Evolutionary conservation across 2,329 filamentous ascomycete species (phyloP), one percentile per base, ranked within the genome.

Genomic region (Aureobasidium melanogenum): DNA sequence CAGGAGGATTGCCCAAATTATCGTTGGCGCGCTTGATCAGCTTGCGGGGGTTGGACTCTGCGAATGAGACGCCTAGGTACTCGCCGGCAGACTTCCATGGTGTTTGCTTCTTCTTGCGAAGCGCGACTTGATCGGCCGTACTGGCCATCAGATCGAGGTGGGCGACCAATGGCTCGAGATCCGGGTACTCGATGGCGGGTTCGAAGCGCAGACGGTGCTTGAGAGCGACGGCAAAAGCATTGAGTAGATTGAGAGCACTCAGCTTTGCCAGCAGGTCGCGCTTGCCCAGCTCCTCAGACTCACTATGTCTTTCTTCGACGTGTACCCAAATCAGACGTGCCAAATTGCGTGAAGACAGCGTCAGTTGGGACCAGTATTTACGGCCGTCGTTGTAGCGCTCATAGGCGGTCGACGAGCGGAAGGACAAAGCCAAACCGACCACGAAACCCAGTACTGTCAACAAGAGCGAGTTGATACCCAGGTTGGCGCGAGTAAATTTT

Each of bases 151-250:
- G 92, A 65, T 89, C 82, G 32, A 95, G 80, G 69, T 91, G 86
- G 17, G 82, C 81, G 32, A 92, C 81, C 15, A 91, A 79, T 22
- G 86, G 82, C 39, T 82, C 76, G 5, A 95, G 78, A 68, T 94
- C 90, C 1, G 86, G 82, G 71, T 94, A 93, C 58, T 87, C 82
- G 36, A 86, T 84, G 67, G 88, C 89, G 1, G 90, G 89, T 71
- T 95, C 89, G 71, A 93, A 93, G 34, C 90, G 88, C 34, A 95
- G 82, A 68, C 85, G 87, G 75, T 94, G 90, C 76, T 93, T 93
- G 63, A 95, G 79, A 1, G 90, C 76, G 19, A 89, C 79, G n/a
- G 88, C 82, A 67, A 89, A 94, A 2, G 89, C 88, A 30, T 90
- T 82, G 64, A 94, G 80, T 7, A 94, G 79, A 71, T 94, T 93